Percentiles rank a stretch among this genome's conserved stretches.
phyloP scores from a whole-genome alignment of 176 grass and related monocot genomes.

The Phoenix roebelenii region DNA sequence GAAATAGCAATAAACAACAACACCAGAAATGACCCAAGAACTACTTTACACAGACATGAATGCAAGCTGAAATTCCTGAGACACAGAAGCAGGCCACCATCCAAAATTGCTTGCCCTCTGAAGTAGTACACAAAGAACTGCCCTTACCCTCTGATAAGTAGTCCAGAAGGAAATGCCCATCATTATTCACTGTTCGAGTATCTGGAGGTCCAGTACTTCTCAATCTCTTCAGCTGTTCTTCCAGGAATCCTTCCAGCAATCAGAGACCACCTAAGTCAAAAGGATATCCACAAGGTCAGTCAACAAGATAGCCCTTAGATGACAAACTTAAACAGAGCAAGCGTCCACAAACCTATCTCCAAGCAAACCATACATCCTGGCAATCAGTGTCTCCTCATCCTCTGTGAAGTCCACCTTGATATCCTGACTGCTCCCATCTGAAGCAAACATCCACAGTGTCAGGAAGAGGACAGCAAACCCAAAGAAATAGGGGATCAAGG shows the following conservation, averaged over 20 bases:
- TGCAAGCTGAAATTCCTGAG: too few relatives aligned
- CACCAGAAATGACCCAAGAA: too few relatives aligned
- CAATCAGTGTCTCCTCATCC: constrained; percentile 33
- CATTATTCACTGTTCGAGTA: constrained; percentile 24
- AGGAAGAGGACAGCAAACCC: neutral
- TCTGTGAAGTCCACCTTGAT: constrained; percentile 30
- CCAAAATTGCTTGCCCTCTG: too few relatives aligned
- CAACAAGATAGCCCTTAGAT: too few relatives aligned
- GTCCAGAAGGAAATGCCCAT: too few relatives aligned
- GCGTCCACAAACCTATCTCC: constrained; percentile 27
- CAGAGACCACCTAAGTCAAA: constrained; percentile 25
- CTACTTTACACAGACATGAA: too few relatives aligned
- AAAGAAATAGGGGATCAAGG: too few relatives aligned
- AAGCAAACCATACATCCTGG: constrained; percentile 37
- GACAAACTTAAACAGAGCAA: neutral
- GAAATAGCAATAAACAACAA: too few relatives aligned
- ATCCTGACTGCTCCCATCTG: constrained; percentile 17
- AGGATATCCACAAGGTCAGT: neutral
- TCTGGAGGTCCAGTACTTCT: constrained; percentile 34
- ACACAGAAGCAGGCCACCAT: too few relatives aligned
- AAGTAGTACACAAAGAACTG: too few relatives aligned
- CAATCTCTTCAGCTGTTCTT: constrained; percentile 41
- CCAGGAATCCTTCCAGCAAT: constrained; percentile 39
- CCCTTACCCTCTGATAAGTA: too few relatives aligned
- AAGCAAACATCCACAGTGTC: neutral